phyloP scores from a whole-genome alignment of 768 basidiomycete species.

The Termitomyces sp. region DNA sequence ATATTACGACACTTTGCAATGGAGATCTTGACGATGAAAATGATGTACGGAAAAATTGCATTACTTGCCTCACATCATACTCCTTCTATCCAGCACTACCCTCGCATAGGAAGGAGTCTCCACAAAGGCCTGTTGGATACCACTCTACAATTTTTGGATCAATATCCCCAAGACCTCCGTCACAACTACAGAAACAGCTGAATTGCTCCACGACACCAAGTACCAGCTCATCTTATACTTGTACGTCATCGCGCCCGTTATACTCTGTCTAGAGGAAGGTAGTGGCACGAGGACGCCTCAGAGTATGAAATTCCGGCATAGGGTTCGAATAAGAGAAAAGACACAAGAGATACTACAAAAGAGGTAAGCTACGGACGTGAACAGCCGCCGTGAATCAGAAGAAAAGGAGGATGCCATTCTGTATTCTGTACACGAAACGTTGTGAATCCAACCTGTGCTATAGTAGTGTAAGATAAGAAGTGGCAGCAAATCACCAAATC shows the following conservation, averaged over 20 bases:
- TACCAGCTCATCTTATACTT: conserved; percentile 10
- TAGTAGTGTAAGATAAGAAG: neutral
- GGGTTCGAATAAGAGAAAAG: neutral
- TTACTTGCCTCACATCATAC: conserved; percentile 86
- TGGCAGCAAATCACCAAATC: neutral
- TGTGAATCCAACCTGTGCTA: neutral
- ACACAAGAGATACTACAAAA: neutral
- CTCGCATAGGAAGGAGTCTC: conserved; percentile 81
- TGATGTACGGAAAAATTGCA: neutral
- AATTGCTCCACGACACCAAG: conserved; percentile 11
- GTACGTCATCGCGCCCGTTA: conserved; percentile 14
- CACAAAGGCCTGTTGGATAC: conserved; percentile 58
- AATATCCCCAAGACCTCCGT: conserved; percentile 12
- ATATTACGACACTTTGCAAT: too few relatives aligned
- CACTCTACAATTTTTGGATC: conserved; percentile 39
- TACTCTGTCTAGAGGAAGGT: conserved; percentile 14
- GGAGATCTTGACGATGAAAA: neutral
- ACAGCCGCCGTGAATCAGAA: neutral
- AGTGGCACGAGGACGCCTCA: conserved; percentile 15
- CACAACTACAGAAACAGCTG: neutral
- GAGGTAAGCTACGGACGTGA: neutral
- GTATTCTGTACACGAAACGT: neutral
- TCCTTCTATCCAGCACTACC: conserved; percentile 60
- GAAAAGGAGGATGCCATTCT: neutral
- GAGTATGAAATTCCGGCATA: conserved; percentile 11